These are phyloP conservation scores for Microbotryomycetes sp. DNA, from an alignment of 1,284 basidiomycete species.

Conservation along the genomic window DNA sequence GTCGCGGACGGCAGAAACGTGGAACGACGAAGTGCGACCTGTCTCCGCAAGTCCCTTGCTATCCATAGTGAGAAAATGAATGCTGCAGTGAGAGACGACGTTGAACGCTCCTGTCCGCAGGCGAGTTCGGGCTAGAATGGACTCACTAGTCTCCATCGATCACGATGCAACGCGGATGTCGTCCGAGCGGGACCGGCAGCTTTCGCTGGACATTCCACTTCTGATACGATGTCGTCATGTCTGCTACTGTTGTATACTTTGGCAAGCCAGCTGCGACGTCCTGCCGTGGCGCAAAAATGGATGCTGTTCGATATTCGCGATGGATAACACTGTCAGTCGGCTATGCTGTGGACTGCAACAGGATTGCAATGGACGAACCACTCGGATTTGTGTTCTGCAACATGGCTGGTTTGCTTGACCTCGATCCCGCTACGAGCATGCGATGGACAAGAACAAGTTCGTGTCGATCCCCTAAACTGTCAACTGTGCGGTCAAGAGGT, in stretches of 20 bases:
- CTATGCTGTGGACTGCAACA: too few relatives aligned
- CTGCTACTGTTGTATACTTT: constrained; percentile 49
- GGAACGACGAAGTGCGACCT: constrained; percentile 70
- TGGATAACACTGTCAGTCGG: neutral
- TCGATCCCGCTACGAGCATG: constrained; percentile 58
- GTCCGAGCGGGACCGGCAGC: constrained; percentile 78
- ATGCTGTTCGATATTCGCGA: constrained; percentile 52
- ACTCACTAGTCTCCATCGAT: constrained; percentile 91
- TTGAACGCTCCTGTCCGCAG: neutral
- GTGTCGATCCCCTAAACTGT: constrained; percentile 76
- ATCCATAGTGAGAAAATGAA: constrained; percentile 70
- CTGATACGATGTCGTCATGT: constrained; percentile 67
- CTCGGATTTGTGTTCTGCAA: constrained; percentile 46
- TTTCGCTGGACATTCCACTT: constrained; percentile 93
- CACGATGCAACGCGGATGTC: constrained; percentile 83
- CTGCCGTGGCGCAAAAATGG: constrained; percentile 78
- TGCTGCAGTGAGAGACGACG: constrained; percentile 45
- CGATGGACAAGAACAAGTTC: constrained; percentile 78
- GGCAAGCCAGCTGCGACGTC: constrained; percentile 64
- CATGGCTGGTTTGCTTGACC: constrained; percentile 45
- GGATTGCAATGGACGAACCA: constrained; percentile 50
- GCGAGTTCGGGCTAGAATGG: neutral
- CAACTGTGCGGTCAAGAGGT: constrained; percentile 91
- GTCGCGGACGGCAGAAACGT: constrained; percentile 76
- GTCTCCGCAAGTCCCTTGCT: constrained; percentile 54